These are phyloP conservation scores for Curvularia lunata DNA, from an alignment of 2,329 filamentous ascomycete species.

Conservation along the genomic window DNA sequence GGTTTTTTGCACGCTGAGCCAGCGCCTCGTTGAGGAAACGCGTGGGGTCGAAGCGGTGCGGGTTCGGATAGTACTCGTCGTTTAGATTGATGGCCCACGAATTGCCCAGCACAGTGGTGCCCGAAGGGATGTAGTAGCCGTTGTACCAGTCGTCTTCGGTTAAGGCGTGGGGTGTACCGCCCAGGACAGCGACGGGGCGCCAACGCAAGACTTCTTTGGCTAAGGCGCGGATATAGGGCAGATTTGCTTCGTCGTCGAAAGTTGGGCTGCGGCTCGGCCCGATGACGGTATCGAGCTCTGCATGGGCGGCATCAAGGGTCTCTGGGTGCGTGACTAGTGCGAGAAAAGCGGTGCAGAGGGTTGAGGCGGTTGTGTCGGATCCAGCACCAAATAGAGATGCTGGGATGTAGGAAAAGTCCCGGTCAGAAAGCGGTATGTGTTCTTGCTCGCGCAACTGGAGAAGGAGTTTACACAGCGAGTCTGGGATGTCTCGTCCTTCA, in stretches of 20 bases:
- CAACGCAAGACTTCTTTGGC: slow-evolving; percentile 48
- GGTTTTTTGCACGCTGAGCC: slow-evolving; percentile 24
- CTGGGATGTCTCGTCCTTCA: slow-evolving; percentile 45
- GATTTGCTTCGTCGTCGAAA: slow-evolving; percentile 46
- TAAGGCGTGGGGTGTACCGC: slow-evolving; percentile 57
- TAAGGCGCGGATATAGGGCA: slow-evolving; percentile 50
- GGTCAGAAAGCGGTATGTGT: slow-evolving; percentile 49
- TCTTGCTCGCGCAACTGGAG: slow-evolving; percentile 52
- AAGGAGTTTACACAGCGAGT: slow-evolving; percentile 55
- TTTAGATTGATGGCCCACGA: slow-evolving; percentile 55
- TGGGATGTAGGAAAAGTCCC: slow-evolving; percentile 54
- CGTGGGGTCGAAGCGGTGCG: slow-evolving; percentile 50
- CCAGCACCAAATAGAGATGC: slow-evolving; percentile 57
- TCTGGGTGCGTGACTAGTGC: slow-evolving; percentile 57
- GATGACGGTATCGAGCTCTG: slow-evolving; percentile 49
- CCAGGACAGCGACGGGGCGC: slow-evolving; percentile 51
- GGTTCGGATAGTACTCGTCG: slow-evolving; percentile 49
- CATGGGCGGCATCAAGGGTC: slow-evolving; percentile 52
- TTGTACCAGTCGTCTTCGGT: slow-evolving; percentile 58
- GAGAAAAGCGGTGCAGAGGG: slow-evolving; percentile 57
- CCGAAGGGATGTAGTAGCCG: slow-evolving; percentile 58
- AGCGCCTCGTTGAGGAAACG: slow-evolving; percentile 46
- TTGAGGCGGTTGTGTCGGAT: slow-evolving; percentile 59
- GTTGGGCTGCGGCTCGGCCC: slow-evolving; percentile 41
- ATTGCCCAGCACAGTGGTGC: slow-evolving; percentile 55